Evolutionary conservation across 345 rosid genomes (phyloP).

Genomic region (thale cress (Arabidopsis thaliana)): TAIR10.1 NC_003070.9:24620501-24621000

Average conservation of each 20-base stretch:
- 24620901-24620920: conserved; percentile 23
- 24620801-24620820: conserved; percentile 57
- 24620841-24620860: conserved; percentile 49
- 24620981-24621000: conserved; percentile 17
- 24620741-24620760: conserved; percentile 49
- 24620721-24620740: conserved; percentile 67
- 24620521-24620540: conserved; percentile 87
- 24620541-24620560: conserved; percentile 94
- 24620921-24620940: not conserved
- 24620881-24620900: conserved; percentile 22
- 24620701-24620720: conserved; percentile 40
- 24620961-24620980: conserved; percentile 37
- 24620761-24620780: conserved; percentile 53
- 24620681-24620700: conserved; percentile 41
- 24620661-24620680: conserved; percentile 56
- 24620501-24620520: conserved; percentile 79
- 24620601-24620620: conserved; percentile 45
- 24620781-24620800: conserved; percentile 70
- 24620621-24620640: conserved; percentile 57
- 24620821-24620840: conserved; percentile 59
- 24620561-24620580: conserved; percentile 75
- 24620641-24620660: conserved; percentile 68
- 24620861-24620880: not conserved
- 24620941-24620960: conserved; percentile 12
- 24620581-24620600: conserved; percentile 86